Base-by-base conservation (phyloP, 2,329 filamentous ascomycete species). In the Tolypocladium amazonense region DNA sequence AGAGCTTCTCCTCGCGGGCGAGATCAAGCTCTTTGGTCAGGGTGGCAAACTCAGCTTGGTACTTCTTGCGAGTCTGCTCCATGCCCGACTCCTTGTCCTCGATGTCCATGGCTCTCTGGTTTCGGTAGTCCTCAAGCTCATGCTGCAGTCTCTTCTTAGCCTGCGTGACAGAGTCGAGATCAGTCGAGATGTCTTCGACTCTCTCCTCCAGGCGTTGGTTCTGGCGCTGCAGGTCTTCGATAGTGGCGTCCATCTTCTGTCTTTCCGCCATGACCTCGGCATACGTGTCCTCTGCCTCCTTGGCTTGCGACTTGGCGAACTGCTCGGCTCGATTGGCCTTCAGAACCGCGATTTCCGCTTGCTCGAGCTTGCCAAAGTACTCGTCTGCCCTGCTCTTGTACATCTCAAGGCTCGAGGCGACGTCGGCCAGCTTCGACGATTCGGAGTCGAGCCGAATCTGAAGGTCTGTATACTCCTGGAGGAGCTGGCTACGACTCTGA, bases 61-160 rank as follows among this genome's bases (percentile, higher is more conserved):
- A 99, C 79, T 97, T 99, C 80, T 93, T 94, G 69, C 93, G 86
- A 52, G 93, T 97, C 75, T 97, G 93, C 75, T 99, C 94, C 84
- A 97, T 89, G 65, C 90, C 94, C 12, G 88, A 88, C 74, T 97
- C 93, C 73, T 94, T 97, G 75, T 99, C 93, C 73, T 97, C 94
- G 59, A 97, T 90, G 68, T 97, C 94, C 73, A 96, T 96, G 60
- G 92, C 92, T 55, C 93, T 86, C 74, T 97, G 92, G 70, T 88
- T 96, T 62, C 94, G 87, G 78, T 97, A 99, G 74, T 99, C 93
- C 73, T 97, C 93, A 3, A 99, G 87, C 76, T 99, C 93, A 70
- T 97, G 92, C 73, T 99, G 93, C 30, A 97, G 86, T 61, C 93
- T 86, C 76, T 92, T 96, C 81, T 96, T 96, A 25, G 91, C 86